Evolutionary conservation across 164 flowering plant genomes (phyloP).

Genomic region (Aristolochia contorta): DNA sequence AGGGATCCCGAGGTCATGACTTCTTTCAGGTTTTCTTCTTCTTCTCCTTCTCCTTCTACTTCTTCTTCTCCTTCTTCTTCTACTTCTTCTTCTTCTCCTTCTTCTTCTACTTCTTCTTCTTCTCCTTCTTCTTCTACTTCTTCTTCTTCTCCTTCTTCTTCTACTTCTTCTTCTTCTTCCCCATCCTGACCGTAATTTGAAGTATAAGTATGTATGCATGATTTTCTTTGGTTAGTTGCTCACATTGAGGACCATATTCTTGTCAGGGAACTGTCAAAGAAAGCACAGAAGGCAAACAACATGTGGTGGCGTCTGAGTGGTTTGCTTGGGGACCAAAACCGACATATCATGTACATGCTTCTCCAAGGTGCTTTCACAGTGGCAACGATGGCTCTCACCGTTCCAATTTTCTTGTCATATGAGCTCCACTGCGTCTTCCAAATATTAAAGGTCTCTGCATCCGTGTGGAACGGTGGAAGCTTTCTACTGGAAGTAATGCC

Average conservation of each 20-base stretch:
- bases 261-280: conserved; percentile 86
- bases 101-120: no score
- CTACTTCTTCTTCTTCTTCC: conserved; percentile 12
- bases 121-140: no score
- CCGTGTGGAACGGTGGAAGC: conserved; percentile 93
- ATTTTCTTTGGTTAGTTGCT: no score
- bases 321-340: conserved; percentile 86
- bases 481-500: conserved; percentile 96
- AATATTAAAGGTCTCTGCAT: conserved; percentile 75
- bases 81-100: conserved; percentile 11
- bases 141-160: conserved; percentile 11
- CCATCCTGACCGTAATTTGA: not conserved
- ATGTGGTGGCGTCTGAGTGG: conserved; percentile 94
- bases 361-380: conserved; percentile 82
- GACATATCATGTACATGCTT: conserved; percentile 70
- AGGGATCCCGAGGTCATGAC: conserved; percentile 99
- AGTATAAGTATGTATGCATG: no score
- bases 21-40: conserved; percentile 72
- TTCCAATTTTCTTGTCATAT: conserved; percentile 88
- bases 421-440: conserved; percentile 61
- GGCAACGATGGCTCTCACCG: conserved; percentile 86
- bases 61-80: conserved; percentile 11
- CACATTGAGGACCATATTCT: not conserved
- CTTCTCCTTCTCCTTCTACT: conserved; percentile 10
- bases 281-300: conserved; percentile 87